Evolutionary conservation across 2,329 filamentous ascomycete genomes (phyloP).

Genomic region (Plenodomus tracheiphilus): DNA sequence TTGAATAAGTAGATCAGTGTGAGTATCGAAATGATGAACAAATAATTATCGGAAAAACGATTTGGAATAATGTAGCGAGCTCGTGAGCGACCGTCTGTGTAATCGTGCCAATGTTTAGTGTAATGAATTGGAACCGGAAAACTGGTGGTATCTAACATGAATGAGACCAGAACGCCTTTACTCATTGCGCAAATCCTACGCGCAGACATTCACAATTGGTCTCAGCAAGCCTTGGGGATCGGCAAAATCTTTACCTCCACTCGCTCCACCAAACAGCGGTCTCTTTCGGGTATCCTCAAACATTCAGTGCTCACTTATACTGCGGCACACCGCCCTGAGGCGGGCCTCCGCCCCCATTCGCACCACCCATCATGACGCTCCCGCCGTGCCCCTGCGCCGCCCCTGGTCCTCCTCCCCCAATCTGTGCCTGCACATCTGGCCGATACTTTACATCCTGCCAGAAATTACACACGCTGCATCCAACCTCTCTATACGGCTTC

Average conservation of each 20-base stretch:
- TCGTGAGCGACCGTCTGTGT: too few species aligned
- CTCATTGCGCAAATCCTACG: too few species aligned
- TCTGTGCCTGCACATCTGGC: constrained; percentile 41
- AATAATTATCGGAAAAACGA: too few species aligned
- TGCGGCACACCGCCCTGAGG: constrained; percentile 23
- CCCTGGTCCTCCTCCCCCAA: constrained; percentile 15
- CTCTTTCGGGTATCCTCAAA: too few species aligned
- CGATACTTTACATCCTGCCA: constrained; percentile 60
- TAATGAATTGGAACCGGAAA: not conserved
- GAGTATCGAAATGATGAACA: not conserved
- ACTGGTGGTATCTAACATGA: constrained; percentile 16
- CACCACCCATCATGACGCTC: constrained; percentile 34
- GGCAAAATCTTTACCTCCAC: too few species aligned
- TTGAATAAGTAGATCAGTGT: not conserved
- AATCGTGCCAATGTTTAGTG: not conserved
- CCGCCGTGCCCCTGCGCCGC: constrained; percentile 10
- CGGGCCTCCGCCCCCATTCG: not conserved
- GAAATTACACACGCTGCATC: constrained; percentile 77
- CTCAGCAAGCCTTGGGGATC: not conserved
- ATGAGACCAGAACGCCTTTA: constrained; percentile 7
- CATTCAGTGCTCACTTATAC: constrained; percentile 17
- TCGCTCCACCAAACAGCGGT: too few species aligned
- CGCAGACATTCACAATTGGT: not conserved
- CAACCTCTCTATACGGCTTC: constrained; percentile 63
- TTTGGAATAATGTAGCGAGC: too few species aligned